Percentiles rank a stretch among this genome's conserved stretches.
phyloP scores from a whole-genome alignment of 352 stramenopile species.

The Bremia lactucae region DNA sequence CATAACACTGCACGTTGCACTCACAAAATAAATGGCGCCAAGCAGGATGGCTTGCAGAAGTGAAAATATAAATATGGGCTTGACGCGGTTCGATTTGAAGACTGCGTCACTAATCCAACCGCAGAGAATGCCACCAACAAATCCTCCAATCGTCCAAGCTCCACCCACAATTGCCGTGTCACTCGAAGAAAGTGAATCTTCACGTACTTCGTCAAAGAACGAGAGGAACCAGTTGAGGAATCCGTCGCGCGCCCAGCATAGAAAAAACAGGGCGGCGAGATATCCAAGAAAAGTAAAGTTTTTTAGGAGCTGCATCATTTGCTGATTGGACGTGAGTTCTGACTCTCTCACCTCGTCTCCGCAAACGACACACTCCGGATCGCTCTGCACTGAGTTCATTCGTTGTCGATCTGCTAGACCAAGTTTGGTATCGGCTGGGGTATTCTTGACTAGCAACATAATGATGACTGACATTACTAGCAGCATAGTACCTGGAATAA shows the following conservation, averaged over 20 bases:
- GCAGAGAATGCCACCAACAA: constrained; percentile 57
- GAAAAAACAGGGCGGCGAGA: constrained; percentile 53
- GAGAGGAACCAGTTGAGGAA: constrained; percentile 75
- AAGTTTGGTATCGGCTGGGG: constrained; percentile 33
- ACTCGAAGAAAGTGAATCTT: constrained; percentile 25
- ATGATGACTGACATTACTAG: constrained; percentile 49
- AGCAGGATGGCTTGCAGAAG: constrained; percentile 46
- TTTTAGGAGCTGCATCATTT: constrained; percentile 41
- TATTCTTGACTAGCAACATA: constrained; percentile 43
- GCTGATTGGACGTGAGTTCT: constrained; percentile 8
- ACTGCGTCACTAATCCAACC: constrained; percentile 62
- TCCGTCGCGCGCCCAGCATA: constrained; percentile 56
- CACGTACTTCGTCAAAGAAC: constrained; percentile 60
- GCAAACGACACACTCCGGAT: constrained; percentile 5
- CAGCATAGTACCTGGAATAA: constrained; percentile 43
- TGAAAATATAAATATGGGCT: constrained; percentile 68
- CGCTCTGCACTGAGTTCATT: constrained; percentile 11
- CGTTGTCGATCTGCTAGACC: constrained; percentile 18
- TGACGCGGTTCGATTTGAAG: constrained; percentile 54
- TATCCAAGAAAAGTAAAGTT: constrained; percentile 66
- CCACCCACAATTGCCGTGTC: constrained; percentile 57
- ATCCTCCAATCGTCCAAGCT: constrained; percentile 65
- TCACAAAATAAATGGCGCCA: constrained; percentile 44
- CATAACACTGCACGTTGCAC: constrained; percentile 33
- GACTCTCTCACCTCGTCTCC: not conserved